A percentile compares a stretch with the other conserved stretches of the same genome.
Evolutionary conservation across 2,329 filamentous ascomycete genomes (phyloP).

Genomic region (Epichloe typhina): DNA sequence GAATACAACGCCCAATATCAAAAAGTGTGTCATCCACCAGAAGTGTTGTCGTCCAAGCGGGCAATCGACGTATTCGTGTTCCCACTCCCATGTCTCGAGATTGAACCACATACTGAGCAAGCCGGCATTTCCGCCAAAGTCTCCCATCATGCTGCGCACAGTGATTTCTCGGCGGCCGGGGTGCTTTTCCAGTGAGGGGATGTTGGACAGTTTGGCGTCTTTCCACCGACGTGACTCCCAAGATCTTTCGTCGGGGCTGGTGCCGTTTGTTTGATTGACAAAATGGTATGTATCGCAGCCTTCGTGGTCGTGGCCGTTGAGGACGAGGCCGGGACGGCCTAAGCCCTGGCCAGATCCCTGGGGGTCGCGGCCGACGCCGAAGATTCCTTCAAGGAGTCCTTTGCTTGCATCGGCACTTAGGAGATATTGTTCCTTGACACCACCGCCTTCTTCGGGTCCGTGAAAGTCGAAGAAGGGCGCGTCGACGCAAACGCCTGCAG

Average conservation of each 20-base stretch:
- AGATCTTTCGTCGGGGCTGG: conserved; percentile 23
- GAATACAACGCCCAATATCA: conserved; percentile 42
- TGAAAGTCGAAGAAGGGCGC: conserved; percentile 74
- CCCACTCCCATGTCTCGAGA: conserved; percentile 57
- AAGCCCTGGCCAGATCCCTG: conserved; percentile 45
- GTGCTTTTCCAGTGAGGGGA: conserved; percentile 29
- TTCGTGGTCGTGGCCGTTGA: conserved; percentile 91
- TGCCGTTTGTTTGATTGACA: conserved; percentile 47
- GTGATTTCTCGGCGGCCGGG: conserved; percentile 78
- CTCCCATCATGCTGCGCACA: conserved; percentile 96
- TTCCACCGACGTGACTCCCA: conserved; percentile 40
- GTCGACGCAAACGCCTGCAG: conserved; percentile 70
- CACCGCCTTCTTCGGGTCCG: conserved; percentile 46
- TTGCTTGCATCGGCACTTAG: conserved; percentile 59
- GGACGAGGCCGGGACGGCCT: conserved; percentile 62
- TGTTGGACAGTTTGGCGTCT: conserved; percentile 26
- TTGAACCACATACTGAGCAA: conserved; percentile 88
- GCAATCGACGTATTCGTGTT: conserved; percentile 68
- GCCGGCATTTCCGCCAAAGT: conserved; percentile 83
- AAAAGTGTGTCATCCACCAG: conserved; percentile 83
- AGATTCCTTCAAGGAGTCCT: conserved; percentile 72
- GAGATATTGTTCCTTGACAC: conserved; percentile 84
- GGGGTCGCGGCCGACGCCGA: conserved; percentile 55
- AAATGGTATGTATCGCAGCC: conserved; percentile 87
- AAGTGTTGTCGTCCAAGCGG: conserved; percentile 73